Conservation (phyloP, 495 filamentous ascomycete genomes). For the Talaromyces thailandensis region DNA sequence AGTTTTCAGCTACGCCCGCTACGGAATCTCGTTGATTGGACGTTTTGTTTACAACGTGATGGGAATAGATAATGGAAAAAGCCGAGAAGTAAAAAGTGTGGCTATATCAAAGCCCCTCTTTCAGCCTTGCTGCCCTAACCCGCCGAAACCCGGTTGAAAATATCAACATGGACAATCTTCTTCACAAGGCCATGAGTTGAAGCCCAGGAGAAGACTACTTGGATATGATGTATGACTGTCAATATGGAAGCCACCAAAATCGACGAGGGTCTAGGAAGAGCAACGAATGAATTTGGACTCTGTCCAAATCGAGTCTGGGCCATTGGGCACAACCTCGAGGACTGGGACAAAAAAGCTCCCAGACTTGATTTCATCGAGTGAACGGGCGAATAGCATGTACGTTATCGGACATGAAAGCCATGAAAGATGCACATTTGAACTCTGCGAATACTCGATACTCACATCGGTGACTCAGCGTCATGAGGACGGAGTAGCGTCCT, state of each 20-base stretch:
- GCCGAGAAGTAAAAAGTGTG: neutral
- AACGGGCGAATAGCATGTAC: neutral
- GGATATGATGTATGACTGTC: neutral
- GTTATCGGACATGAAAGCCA: conserved; percentile 5
- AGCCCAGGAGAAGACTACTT: neutral
- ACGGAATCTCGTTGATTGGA: neutral
- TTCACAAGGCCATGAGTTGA: neutral
- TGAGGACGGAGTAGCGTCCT: conserved; percentile 7
- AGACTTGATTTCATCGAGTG: neutral
- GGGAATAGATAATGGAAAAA: neutral
- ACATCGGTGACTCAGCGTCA: conserved; percentile 16
- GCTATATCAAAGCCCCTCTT: neutral
- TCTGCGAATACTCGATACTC: conserved; percentile 14
- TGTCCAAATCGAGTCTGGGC: conserved; percentile 19
- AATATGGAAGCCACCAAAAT: neutral
- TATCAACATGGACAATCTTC: neutral
- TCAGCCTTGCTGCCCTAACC: neutral
- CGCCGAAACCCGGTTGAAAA: neutral
- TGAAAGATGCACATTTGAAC: conserved; percentile 11
- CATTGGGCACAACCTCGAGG: conserved; percentile 7
- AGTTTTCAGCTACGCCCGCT: neutral
- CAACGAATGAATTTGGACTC: conserved; percentile 9
- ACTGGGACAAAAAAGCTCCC: neutral
- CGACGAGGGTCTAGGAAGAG: neutral
- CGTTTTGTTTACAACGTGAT: neutral